Evolutionary conservation across 306 rosid genomes (phyloP).

Genomic region (Cucumis hystrix): DNA sequence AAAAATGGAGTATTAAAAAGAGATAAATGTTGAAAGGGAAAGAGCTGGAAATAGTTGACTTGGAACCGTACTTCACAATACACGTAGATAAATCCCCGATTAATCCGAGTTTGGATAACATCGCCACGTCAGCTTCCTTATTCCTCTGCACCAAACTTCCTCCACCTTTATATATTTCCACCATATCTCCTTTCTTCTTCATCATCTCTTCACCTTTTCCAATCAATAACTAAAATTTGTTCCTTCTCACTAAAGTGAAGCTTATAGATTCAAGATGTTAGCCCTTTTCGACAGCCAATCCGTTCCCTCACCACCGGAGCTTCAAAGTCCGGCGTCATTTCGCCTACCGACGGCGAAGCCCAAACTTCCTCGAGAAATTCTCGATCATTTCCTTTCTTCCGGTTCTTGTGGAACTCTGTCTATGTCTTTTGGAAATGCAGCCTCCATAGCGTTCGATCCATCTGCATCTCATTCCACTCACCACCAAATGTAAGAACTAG

Average conservation of each 20-base stretch:
- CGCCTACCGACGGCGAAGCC: constrained; percentile 27
- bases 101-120: constrained; percentile 31
- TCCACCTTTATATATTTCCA: constrained; percentile 6
- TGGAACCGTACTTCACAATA: neutral
- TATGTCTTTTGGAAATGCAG: constrained; percentile 40
- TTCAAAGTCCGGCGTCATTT: constrained; percentile 56
- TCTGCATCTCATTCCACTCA: constrained; percentile 8
- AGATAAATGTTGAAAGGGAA: neutral
- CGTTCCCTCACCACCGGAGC: constrained; percentile 80
- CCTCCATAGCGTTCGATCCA: constrained; percentile 42
- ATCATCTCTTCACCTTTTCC: neutral
- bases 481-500: constrained; percentile 31
- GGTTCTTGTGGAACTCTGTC: constrained; percentile 35
- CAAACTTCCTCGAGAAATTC: constrained; percentile 36
- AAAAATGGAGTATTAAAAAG: neutral
- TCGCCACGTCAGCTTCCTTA: constrained; percentile 32
- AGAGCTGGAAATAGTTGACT: neutral
- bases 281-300: constrained; percentile 67
- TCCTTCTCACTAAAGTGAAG: neutral
- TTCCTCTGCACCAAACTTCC: neutral
- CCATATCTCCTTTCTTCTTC: constrained; percentile 7
- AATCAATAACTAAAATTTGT: neutral
- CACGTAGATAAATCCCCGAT: neutral
- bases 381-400: constrained; percentile 32
- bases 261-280: constrained; percentile 33